A percentile compares a stretch with the other conserved stretches of the same genome.
Evolutionary conservation across 768 basidiomycete genomes (phyloP).

Genomic region (Tulasnella calospora): DNA sequence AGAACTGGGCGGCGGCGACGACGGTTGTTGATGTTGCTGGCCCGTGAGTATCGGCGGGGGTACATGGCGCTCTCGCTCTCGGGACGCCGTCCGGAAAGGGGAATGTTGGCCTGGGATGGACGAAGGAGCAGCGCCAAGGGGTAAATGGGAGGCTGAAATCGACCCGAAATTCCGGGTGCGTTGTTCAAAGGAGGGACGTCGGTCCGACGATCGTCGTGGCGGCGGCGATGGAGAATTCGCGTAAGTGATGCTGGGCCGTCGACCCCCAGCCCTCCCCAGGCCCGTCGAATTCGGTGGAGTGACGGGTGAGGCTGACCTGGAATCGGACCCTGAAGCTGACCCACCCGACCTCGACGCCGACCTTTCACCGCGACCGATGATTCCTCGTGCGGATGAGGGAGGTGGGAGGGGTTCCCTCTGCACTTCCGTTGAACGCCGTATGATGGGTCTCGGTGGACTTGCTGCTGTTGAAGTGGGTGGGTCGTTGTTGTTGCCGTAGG

Average conservation of each 20-base stretch:
- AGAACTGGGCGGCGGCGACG: background rate
- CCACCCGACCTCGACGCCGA: constrained; percentile 18
- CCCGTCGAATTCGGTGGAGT: background rate
- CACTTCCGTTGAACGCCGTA: background rate
- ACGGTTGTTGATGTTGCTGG: background rate
- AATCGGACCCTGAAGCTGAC: constrained; percentile 7
- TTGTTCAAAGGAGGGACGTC: constrained; percentile 23
- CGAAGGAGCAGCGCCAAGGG: constrained; percentile 14
- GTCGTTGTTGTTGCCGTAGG: background rate
- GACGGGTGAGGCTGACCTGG: constrained; percentile 6
- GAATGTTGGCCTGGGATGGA: constrained; percentile 9
- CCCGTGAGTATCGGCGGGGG: constrained; percentile 4
- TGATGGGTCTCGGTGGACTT: background rate
- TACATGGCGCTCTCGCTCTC: constrained; percentile 13
- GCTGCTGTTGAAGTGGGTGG: background rate
- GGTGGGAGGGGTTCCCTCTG: constrained; percentile 8
- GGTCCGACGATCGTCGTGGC: constrained; percentile 9
- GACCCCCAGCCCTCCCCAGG: background rate
- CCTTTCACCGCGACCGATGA: constrained; percentile 16
- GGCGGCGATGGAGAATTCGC: constrained; percentile 1
- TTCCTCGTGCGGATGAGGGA: background rate
- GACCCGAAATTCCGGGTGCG: constrained; percentile 14
- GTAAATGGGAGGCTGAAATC: constrained; percentile 26
- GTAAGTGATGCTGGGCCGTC: background rate
- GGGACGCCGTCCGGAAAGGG: background rate